These are phyloP conservation scores for Quercus tomentella DNA, from an alignment of 331 rosid genomes.

Conservation along the genomic window DNA sequence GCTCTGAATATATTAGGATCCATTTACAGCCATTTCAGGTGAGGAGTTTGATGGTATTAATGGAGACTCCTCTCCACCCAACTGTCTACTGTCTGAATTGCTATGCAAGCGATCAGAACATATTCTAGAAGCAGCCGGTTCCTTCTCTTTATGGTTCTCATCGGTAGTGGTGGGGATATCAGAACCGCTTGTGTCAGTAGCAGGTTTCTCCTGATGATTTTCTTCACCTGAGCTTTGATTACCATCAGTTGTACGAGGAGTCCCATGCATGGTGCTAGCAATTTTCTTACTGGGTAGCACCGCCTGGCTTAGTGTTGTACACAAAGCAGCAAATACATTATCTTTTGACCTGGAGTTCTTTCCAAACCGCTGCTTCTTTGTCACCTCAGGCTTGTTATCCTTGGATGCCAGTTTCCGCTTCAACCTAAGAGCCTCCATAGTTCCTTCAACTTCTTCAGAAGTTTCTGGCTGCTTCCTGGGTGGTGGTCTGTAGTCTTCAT, in stretches of 20 bases:
- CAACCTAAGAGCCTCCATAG: slow-evolving; percentile 65
- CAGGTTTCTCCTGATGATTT: slow-evolving; percentile 31
- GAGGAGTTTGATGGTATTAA: slow-evolving; percentile 77
- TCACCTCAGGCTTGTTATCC: slow-evolving; percentile 59
- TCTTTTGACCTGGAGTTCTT: slow-evolving; percentile 66
- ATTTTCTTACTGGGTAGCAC: slow-evolving; percentile 64
- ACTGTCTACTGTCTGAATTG: slow-evolving; percentile 50
- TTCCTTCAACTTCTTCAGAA: slow-evolving; percentile 73
- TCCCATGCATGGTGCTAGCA: slow-evolving; percentile 27
- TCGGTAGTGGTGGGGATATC: slow-evolving; percentile 35
- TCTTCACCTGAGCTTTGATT: slow-evolving; percentile 37
- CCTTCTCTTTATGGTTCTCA: slow-evolving; percentile 55
- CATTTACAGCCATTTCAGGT: slow-evolving; percentile 92
- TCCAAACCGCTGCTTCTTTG: slow-evolving; percentile 64
- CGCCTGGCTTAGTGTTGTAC: slow-evolving; percentile 74
- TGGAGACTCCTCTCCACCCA: slow-evolving; percentile 70
- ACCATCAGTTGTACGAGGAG: slow-evolving; percentile 39
- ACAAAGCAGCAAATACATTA: slow-evolving; percentile 65
- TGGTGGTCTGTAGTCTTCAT: slow-evolving; percentile 86
- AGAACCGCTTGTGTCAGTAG: slow-evolving; percentile 33
- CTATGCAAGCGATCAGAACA: slow-evolving; percentile 56
- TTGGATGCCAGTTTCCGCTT: slow-evolving; percentile 63
- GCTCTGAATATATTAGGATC: slow-evolving; percentile 40
- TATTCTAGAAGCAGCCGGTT: slow-evolving; percentile 45
- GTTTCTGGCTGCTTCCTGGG: slow-evolving; percentile 65